Percentiles rank a stretch among this genome's conserved stretches.
phyloP scores from a whole-genome alignment of 2,329 filamentous ascomycete genomes.

The Botryotinia globosa region DNA sequence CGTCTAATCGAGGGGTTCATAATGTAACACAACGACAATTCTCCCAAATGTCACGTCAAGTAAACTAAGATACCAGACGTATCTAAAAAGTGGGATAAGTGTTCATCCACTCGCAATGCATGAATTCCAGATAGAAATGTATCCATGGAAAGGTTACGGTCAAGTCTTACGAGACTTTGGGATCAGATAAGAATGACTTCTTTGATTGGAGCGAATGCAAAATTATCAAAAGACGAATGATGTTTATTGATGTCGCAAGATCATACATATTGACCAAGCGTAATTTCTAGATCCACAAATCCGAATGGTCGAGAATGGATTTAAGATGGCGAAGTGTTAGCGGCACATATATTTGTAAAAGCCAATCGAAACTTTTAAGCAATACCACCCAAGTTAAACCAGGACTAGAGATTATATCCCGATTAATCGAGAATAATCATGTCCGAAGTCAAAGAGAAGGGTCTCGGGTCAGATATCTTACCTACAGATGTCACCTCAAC shows the following conservation, averaged over 20 bases:
- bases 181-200: neutral
- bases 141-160: neutral
- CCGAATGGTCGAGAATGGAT: neutral
- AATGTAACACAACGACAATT: conserved; percentile 3
- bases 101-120: neutral
- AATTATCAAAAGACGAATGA: neutral
- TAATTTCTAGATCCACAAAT: neutral
- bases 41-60: conserved; percentile 13
- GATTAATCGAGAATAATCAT: neutral
- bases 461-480: neutral
- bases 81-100: conserved; percentile 6
- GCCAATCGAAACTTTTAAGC: neutral
- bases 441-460: conserved; percentile 6
- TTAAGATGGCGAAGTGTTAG: neutral
- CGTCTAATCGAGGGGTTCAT: conserved; percentile 7
- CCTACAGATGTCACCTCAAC: conserved; percentile 1
- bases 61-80: neutral
- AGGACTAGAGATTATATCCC: neutral
- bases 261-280: neutral
- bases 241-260: neutral
- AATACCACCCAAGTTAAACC: too few species aligned
- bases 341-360: neutral
- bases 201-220: neutral
- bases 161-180: neutral
- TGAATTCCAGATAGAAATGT: neutral